Conservation (phyloP, 2,329 filamentous ascomycete species). For the Rhynchosporium graminicola region DNA sequence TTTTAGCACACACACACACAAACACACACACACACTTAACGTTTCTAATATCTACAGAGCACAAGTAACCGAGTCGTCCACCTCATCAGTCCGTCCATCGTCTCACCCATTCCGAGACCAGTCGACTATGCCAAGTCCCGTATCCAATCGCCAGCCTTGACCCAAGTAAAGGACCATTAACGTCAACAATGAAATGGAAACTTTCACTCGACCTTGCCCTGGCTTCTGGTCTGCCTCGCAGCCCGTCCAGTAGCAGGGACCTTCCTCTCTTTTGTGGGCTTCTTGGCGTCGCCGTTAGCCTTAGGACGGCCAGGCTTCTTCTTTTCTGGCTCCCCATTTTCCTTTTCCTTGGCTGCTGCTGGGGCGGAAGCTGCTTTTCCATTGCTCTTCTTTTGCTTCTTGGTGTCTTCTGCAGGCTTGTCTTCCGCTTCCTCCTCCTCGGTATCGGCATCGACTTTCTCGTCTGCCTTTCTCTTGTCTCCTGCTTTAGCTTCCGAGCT, state of each 20-base stretch:
- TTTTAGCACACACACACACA: conserved; percentile 12
- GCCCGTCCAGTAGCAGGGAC: conserved; percentile 32
- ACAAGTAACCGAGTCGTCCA: conserved; percentile 10
- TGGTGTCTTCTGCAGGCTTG: conserved; percentile 23
- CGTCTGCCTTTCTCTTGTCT: conserved; percentile 36
- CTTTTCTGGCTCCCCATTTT: conserved; percentile 28
- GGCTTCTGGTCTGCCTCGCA: conserved; percentile 38
- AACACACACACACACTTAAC: not conserved
- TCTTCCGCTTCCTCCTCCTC: conserved; percentile 25
- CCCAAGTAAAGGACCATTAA: conserved; percentile 13
- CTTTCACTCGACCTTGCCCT: conserved; percentile 25
- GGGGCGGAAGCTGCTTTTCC: conserved; percentile 17
- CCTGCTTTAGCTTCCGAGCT: conserved; percentile 31
- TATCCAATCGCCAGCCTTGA: conserved; percentile 16
- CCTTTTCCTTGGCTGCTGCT: conserved; percentile 19
- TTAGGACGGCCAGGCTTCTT: conserved; percentile 37
- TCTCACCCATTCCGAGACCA: conserved; percentile 5
- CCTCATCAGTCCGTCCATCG: conserved; percentile 7
- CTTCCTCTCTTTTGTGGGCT: conserved; percentile 38
- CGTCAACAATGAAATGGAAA: conserved; percentile 12
- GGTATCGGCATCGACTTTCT: conserved; percentile 27
- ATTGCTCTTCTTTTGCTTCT: conserved; percentile 32
- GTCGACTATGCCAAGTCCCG: conserved; percentile 19
- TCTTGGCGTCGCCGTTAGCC: conserved; percentile 24
- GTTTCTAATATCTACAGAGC: conserved; percentile 20